Evolutionary conservation across 2,329 filamentous ascomycete genomes (phyloP).

Genomic region (Mycosphaerella sp.): DNA sequence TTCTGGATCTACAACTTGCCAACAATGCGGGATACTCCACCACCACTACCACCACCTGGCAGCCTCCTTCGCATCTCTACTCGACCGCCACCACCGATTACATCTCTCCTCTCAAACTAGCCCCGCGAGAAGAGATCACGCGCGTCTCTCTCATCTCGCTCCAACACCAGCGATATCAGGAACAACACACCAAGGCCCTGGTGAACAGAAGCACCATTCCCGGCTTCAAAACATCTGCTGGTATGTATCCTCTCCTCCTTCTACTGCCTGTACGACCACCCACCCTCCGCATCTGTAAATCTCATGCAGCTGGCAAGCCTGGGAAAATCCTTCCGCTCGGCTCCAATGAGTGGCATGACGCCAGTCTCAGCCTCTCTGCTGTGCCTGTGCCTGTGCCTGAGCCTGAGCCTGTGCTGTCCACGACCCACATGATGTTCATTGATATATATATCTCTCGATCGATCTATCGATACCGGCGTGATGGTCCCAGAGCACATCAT

Average conservation of each 20-base stretch:
- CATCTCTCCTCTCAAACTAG: conserved; percentile 18
- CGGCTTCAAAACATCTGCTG: conserved; percentile 33
- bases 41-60: conserved; percentile 11
- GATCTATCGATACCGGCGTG: neutral
- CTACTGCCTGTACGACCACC: neutral
- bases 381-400: neutral
- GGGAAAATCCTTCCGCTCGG: neutral
- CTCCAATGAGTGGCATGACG: conserved; percentile 3
- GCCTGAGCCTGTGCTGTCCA: no score
- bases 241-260: conserved; percentile 23
- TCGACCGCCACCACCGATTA: conserved; percentile 6
- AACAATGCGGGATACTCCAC: conserved; percentile 13
- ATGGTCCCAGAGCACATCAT: neutral
- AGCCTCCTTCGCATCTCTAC: conserved; percentile 9
- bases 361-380: neutral
- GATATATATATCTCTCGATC: no score
- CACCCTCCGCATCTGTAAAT: neutral
- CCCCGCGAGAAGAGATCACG: conserved; percentile 25
- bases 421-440: no score
- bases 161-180: conserved; percentile 27
- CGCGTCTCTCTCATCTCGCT: conserved; percentile 29
- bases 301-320: neutral
- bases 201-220: conserved; percentile 28
- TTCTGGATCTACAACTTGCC: conserved; percentile 22
- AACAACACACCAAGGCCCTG: conserved; percentile 22